A percentile compares a stretch with the other conserved stretches of the same genome.
These are phyloP conservation scores for Hymenoscyphus scutula DNA, from an alignment of 2,329 filamentous ascomycete genomes.

Conservation along the genomic window DNA sequence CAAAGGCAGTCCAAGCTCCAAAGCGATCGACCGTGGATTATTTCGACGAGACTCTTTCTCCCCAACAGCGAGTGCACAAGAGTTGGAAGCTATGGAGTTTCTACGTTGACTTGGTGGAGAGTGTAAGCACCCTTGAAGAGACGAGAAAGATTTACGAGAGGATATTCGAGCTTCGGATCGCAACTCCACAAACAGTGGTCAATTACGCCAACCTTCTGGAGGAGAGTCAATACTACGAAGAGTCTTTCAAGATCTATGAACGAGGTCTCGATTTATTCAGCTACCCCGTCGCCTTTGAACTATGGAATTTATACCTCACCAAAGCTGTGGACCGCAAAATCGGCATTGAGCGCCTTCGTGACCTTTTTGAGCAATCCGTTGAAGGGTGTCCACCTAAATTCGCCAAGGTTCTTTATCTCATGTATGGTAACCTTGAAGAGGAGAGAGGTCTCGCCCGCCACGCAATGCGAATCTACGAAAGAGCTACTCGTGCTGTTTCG, in stretches of 20 bases:
- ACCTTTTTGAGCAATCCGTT: conserved; percentile 95
- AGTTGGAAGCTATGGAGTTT: conserved; percentile 99
- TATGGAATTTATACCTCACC: conserved; percentile 97
- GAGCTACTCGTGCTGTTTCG: conserved; percentile 88
- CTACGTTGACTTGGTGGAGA: conserved; percentile 96
- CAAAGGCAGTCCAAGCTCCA: conserved; percentile 93
- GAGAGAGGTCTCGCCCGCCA: conserved; percentile 91
- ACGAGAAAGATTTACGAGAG: conserved; percentile 93
- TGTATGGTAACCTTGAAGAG: conserved; percentile 98
- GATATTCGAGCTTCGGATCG: conserved; percentile 96
- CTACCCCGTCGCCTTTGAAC: conserved; percentile 95
- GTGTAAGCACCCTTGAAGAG: conserved; percentile 85
- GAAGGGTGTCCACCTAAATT: conserved; percentile 95
- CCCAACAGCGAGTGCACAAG: conserved; percentile 96
- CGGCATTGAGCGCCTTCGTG: conserved; percentile 86
- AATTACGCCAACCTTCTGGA: conserved; percentile 96
- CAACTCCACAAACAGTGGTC: conserved; percentile 96
- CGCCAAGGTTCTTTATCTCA: conserved; percentile 91
- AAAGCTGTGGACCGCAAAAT: conserved; percentile 97
- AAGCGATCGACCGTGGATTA: conserved; percentile 99
- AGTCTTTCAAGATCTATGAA: conserved; percentile 97
- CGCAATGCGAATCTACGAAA: conserved; percentile 98
- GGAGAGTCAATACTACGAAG: conserved; percentile 92
- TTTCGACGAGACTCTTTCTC: conserved; percentile 90
- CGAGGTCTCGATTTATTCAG: conserved; percentile 96